Conservation (phyloP, 768 basidiomycete genomes). For the Cystofilobasidium bisporidii region DNA sequence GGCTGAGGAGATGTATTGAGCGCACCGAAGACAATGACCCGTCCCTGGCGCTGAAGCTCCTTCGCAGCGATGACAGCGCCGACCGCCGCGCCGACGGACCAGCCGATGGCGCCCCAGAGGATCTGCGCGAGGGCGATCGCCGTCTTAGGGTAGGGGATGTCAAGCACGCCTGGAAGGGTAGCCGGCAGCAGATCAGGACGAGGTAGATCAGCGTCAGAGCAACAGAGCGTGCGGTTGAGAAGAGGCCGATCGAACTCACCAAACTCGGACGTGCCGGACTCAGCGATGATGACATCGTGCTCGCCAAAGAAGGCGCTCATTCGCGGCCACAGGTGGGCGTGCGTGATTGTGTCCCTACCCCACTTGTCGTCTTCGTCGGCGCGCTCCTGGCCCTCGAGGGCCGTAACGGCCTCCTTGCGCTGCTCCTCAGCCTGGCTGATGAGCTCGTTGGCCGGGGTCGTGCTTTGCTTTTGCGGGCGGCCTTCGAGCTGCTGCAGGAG, state of each 20-base stretch:
- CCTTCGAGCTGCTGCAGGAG: slow-evolving; percentile 32
- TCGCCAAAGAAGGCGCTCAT: slow-evolving; percentile 60
- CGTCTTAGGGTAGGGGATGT: slow-evolving; percentile 63
- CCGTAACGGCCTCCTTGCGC: slow-evolving; percentile 16
- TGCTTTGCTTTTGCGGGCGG: slow-evolving; percentile 34
- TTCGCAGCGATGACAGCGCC: slow-evolving; percentile 72
- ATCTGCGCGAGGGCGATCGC: slow-evolving; percentile 61
- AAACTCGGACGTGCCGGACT: slow-evolving; percentile 52
- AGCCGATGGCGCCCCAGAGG: slow-evolving; percentile 87
- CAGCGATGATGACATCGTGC: slow-evolving; percentile 63
- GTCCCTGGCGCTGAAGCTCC: slow-evolving; percentile 45
- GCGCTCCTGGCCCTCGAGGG: slow-evolving; percentile 42
- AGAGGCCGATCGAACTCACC: not conserved
- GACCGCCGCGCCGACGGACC: slow-evolving; percentile 39
- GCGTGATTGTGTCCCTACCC: slow-evolving; percentile 50
- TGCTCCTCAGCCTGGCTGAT: slow-evolving; percentile 8
- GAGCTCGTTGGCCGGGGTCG: slow-evolving; percentile 10
- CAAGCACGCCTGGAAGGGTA: slow-evolving; percentile 54
- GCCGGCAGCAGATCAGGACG: no score
- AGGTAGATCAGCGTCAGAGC: not conserved
- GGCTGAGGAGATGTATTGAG: not conserved
- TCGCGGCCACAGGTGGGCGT: slow-evolving; percentile 76
- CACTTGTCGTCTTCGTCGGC: slow-evolving; percentile 32
- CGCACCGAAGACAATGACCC: slow-evolving; percentile 60
- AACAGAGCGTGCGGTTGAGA: no score